These are phyloP conservation scores for Ramichloridium luteum DNA, from an alignment of 2,329 filamentous ascomycete genomes.

Conservation along the genomic window DNA sequence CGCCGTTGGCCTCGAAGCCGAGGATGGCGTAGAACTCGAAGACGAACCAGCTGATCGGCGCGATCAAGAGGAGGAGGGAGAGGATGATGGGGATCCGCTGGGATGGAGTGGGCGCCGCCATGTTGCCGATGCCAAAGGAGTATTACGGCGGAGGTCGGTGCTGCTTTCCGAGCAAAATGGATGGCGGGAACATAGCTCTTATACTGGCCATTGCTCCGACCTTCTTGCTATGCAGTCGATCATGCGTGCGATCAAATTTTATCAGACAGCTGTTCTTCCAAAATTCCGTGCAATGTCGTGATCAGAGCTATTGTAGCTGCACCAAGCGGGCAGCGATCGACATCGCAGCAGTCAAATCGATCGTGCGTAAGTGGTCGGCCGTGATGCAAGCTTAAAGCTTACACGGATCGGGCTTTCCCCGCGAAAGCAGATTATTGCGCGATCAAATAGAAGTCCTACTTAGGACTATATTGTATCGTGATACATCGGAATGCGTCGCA, in stretches of 20 bases:
- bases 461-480: too few relatives aligned
- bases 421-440: too few relatives aligned
- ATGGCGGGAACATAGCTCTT: too few relatives aligned
- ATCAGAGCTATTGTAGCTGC: neutral
- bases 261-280: neutral
- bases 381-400: too few relatives aligned
- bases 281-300: neutral
- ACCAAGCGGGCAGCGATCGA: neutral
- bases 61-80: conserved; percentile 6
- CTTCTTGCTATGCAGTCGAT: too few relatives aligned
- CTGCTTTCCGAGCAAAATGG: neutral
- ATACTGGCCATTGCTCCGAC: too few relatives aligned
- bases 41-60: conserved; percentile 5
- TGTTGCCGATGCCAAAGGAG: neutral
- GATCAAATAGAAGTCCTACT: too few relatives aligned
- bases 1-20: conserved; percentile 6
- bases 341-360: too few relatives aligned
- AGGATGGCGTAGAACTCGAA: conserved; percentile 8
- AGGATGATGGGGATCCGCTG: conserved; percentile 5
- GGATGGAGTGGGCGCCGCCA: neutral
- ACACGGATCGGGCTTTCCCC: too few relatives aligned
- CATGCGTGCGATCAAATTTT: neutral
- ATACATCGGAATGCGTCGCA: too few relatives aligned
- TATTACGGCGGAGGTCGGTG: too few relatives aligned
- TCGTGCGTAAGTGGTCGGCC: too few relatives aligned